Base-by-base conservation (phyloP, 345 rosid genomes). In the Eucalyptus tenuipes region DNA sequence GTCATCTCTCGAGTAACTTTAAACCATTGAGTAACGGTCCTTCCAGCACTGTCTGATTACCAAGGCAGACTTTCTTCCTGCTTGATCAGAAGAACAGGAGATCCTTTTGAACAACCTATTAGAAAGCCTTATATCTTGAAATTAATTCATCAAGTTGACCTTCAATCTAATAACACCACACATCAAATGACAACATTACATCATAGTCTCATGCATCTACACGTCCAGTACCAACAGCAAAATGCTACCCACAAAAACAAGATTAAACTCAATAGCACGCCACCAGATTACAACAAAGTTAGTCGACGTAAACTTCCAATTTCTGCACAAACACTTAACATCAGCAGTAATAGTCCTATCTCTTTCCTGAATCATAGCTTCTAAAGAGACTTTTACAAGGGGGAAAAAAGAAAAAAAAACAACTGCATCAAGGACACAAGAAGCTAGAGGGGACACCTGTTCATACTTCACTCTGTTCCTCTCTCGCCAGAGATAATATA, bases 11-110 rank as follows among this genome's bases (percentile, higher is more conserved):
- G 1, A 10, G 64, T 57, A 57, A 57, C 64, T 57, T 57, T 24
- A 2, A 57, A 10, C 7, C n/a, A 25, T 57, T 57, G 7, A 10
- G 13, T 6, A 2, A 57, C 0, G 13, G 64, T 0, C 64, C n/a
- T 57, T 57, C 64, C n/a, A 57, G 14, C 64, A 25, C 64, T 25
- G n/a, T 57, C 3, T 25, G n/a, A 57, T 57, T 11, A 11, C n/a
- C 2, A 24, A 57, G 64, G 13, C n/a, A 10, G 14, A 57, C 68
- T 61, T 27, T 59, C 8, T 61, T 13, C 68, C 33, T 13, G 3
- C 68, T 3, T 3, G 16, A 27, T 61, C 4, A 5, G 66, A 27
- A 59, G 31, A 59, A 59, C 66, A 0, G 15, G 4, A 59, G 14
- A 59, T 59, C 66, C 27, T 59, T 59, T 59, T 24, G 29, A 59